Evolutionary conservation across 1,139 yeast species (phyloP).

Genomic region (Hansenula anomala): DNA sequence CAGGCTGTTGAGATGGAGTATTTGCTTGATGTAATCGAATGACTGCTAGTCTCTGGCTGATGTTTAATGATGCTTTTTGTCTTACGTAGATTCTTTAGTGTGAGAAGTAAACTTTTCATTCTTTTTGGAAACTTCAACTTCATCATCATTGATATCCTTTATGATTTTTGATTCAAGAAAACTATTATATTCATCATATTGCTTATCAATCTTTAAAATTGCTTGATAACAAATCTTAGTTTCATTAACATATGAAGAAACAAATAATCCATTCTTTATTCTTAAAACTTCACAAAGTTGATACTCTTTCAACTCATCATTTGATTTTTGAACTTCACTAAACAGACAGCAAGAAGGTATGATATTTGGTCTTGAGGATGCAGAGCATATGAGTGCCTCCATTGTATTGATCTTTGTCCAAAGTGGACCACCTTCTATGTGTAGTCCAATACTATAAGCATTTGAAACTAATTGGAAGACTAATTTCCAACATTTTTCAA

Average conservation of each 20-base stretch:
- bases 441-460: slow-evolving; percentile 15
- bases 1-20: too few relatives aligned
- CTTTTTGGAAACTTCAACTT: background rate
- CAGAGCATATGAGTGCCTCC: slow-evolving; percentile 13
- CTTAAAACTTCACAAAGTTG: slow-evolving; percentile 14
- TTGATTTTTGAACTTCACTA: too few relatives aligned
- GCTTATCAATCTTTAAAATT: slow-evolving; percentile 7
- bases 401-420: slow-evolving; percentile 17
- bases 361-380: slow-evolving; percentile 16
- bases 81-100: slow-evolving; percentile 6
- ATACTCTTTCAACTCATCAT: slow-evolving; percentile 8
- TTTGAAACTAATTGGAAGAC: slow-evolving; percentile 16
- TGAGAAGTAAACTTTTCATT: slow-evolving; percentile 6
- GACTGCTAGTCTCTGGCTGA: slow-evolving; percentile 2
- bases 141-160: background rate
- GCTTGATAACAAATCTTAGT: slow-evolving; percentile 4
- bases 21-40: too few relatives aligned
- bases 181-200: slow-evolving; percentile 10
- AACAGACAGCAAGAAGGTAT: background rate
- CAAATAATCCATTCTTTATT: slow-evolving; percentile 10
- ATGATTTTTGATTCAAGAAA: slow-evolving; percentile 2
- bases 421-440: slow-evolving; percentile 12
- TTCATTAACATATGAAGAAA: slow-evolving; percentile 7
- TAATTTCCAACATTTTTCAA: slow-evolving; percentile 18
- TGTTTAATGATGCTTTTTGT: too few relatives aligned